Conservation (phyloP, 164 flowering plant genomes). For the Aristolochia californica region DNA sequence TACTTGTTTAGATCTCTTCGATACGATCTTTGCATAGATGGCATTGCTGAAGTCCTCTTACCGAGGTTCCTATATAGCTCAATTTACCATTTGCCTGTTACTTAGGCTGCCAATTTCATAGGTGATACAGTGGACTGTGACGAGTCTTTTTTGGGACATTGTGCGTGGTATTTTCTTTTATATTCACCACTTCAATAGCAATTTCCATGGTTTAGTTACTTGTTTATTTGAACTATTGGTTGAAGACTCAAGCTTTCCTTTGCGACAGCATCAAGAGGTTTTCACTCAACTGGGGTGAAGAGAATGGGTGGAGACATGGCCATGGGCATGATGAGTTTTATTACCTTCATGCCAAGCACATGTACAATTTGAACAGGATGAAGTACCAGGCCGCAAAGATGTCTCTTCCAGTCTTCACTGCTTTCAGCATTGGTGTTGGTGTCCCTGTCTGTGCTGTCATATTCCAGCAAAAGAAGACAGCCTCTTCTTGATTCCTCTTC, state of each 20-base stretch:
- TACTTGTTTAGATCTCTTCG: no score
- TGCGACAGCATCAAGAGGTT: slow-evolving; percentile 37
- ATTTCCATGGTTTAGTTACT: background rate
- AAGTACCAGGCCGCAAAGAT: slow-evolving; percentile 48
- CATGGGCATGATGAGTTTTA: slow-evolving; percentile 70
- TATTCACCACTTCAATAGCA: no score
- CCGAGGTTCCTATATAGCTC: background rate
- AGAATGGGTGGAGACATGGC: slow-evolving; percentile 73
- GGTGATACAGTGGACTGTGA: background rate
- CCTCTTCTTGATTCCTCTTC: slow-evolving; percentile 36
- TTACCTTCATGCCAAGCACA: slow-evolving; percentile 86
- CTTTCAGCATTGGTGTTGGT: slow-evolving; percentile 68
- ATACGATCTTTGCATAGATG: no score
- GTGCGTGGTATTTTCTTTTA: background rate
- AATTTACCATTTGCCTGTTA: background rate
- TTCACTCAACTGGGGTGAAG: slow-evolving; percentile 77
- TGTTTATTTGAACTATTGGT: background rate
- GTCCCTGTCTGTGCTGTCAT: slow-evolving; percentile 80
- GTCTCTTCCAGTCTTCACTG: slow-evolving; percentile 55
- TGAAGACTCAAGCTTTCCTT: background rate
- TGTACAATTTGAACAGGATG: slow-evolving; percentile 97
- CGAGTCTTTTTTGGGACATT: background rate
- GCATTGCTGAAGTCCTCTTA: no score
- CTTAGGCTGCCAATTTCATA: background rate
- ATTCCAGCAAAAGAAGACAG: slow-evolving; percentile 92